A percentile compares a stretch with the other conserved stretches of the same genome.
These are phyloP conservation scores for Aspergillus sp. DNA, from an alignment of 2,329 filamentous ascomycete genomes.

Conservation along the genomic window DNA sequence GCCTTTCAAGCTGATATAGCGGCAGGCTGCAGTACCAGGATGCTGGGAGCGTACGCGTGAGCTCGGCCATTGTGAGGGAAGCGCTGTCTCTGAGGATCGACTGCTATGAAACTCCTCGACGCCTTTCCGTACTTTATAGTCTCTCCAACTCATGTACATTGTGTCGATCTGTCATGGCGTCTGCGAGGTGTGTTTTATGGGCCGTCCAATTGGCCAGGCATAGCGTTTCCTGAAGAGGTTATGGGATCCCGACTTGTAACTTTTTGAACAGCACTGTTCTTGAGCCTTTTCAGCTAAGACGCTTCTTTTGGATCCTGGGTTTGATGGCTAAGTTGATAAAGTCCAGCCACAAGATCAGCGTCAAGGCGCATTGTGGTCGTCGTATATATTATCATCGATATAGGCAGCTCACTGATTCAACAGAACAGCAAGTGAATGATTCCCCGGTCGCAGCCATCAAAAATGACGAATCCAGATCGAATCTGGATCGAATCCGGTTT, in stretches of 20 bases:
- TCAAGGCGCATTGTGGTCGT: too few relatives aligned
- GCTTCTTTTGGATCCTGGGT: too few relatives aligned
- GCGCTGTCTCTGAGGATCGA: neutral
- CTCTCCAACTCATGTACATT: neutral
- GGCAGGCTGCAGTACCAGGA: conserved; percentile 53
- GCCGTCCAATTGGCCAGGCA: conserved; percentile 21
- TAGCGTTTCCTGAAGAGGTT: conserved; percentile 34
- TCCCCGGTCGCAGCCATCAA: too few relatives aligned
- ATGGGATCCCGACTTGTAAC: conserved; percentile 25
- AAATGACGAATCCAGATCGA: too few relatives aligned
- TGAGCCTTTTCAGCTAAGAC: too few relatives aligned
- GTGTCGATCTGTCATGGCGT: neutral
- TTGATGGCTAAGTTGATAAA: too few relatives aligned
- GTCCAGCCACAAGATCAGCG: too few relatives aligned
- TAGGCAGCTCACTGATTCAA: too few relatives aligned
- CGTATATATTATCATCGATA: too few relatives aligned
- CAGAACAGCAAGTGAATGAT: too few relatives aligned
- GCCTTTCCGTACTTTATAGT: neutral
- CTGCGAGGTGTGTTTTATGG: neutral
- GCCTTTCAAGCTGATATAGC: conserved; percentile 51
- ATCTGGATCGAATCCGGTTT: too few relatives aligned
- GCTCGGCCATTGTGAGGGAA: conserved; percentile 29
- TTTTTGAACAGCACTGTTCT: too few relatives aligned
- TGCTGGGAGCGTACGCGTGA: conserved; percentile 48
- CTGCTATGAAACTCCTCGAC: neutral